These are phyloP conservation scores for Leccinum longicurvipes DNA, from an alignment of 768 basidiomycete genomes.

Conservation along the genomic window DNA sequence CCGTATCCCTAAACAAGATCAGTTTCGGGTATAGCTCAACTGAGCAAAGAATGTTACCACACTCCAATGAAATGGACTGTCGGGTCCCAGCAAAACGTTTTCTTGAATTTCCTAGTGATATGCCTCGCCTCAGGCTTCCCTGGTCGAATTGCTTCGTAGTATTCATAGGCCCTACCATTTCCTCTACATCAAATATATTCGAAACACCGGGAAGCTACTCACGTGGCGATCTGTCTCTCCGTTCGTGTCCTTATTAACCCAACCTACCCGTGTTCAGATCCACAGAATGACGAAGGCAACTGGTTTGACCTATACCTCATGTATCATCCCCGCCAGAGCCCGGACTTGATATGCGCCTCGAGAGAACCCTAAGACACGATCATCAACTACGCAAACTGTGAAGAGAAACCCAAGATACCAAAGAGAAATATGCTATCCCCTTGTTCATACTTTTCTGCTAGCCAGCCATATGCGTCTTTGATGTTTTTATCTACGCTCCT, in stretches of 20 bases:
- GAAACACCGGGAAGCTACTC: background rate
- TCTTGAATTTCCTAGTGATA: background rate
- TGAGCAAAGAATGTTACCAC: conserved; percentile 29
- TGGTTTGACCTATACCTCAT: background rate
- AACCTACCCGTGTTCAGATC: background rate
- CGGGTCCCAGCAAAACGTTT: background rate
- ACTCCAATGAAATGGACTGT: conserved; percentile 39
- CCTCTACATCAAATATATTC: background rate
- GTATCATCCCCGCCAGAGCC: background rate
- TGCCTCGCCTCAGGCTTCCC: background rate
- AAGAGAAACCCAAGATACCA: background rate
- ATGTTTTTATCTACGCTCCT: background rate
- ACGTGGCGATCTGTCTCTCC: background rate
- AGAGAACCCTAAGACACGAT: background rate
- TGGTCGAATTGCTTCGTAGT: background rate
- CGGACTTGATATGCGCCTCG: background rate
- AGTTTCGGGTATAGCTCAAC: background rate
- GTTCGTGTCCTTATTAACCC: background rate
- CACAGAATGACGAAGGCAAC: background rate
- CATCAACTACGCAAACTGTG: background rate
- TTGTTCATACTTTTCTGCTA: background rate
- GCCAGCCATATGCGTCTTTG: background rate
- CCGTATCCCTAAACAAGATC: conserved; percentile 45
- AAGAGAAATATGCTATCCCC: background rate
- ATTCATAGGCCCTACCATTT: background rate